phyloP scores from a whole-genome alignment of 2,329 filamentous ascomycete species.

The Ophiostoma sp. region DNA sequence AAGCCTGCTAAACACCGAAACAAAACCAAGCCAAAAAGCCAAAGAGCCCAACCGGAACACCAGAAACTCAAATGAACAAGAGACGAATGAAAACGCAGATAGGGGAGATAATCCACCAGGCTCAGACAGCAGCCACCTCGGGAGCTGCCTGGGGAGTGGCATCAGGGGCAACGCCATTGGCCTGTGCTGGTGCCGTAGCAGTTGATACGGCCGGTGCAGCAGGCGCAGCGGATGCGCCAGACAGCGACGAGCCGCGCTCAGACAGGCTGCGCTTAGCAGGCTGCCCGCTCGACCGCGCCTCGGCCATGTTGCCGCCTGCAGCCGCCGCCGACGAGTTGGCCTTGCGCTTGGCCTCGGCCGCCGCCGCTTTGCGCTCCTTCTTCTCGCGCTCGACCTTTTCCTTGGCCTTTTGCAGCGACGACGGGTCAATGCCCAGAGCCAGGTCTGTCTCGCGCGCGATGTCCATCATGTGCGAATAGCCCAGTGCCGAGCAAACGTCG shows the following conservation, averaged over 20 bases:
- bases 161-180: background rate
- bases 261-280: constrained; percentile 30
- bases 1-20: background rate
- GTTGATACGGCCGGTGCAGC: background rate
- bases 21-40: background rate
- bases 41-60: background rate
- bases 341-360: constrained; percentile 17
- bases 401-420: constrained; percentile 38
- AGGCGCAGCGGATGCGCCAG: background rate
- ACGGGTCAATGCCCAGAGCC: constrained; percentile 53
- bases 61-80: background rate
- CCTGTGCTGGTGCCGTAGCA: background rate
- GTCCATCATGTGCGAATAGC: constrained; percentile 53
- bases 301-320: constrained; percentile 44
- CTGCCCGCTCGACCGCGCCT: constrained; percentile 31
- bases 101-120: background rate
- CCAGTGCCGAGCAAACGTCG: constrained; percentile 61
- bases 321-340: constrained; percentile 38
- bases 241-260: constrained; percentile 31
- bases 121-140: background rate
- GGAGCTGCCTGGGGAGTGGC: background rate
- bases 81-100: background rate
- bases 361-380: constrained; percentile 17
- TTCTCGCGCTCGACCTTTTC: constrained; percentile 25
- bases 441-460: constrained; percentile 62